Base-by-base conservation (phyloP, 345 rosid genomes). In the Eucalyptus grandis region DNA sequence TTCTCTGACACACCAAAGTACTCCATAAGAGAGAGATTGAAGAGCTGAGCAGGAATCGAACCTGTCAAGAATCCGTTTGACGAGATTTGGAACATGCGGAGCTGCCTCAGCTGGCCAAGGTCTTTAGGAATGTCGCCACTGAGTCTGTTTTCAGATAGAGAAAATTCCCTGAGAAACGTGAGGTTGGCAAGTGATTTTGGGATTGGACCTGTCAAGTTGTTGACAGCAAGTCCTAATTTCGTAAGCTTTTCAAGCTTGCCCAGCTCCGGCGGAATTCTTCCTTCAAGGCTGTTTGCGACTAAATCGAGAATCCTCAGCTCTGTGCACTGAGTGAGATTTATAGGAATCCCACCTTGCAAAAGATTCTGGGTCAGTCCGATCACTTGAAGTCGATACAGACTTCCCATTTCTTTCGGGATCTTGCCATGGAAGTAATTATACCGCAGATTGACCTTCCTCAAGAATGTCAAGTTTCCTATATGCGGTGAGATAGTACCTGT, bases 401-500 rank as follows among this genome's bases (percentile, higher is more conserved):
- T 14, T 17, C 92, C 93, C 24, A 90, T 77, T 77, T 92, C 93
- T 4, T 14, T 40, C 0, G 93, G 93, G 50, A 92, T 90, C 40
- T 90, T 27, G 3, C 89, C 89, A 14, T 89, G 72, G 87, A 92
- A 90, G 80, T 58, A 86, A 87, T 92, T 92, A 13, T 87, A 82
- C 37, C 87, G 34, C 5, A 92, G 90, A 47, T 60, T 14, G 46
- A 92, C 50, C 9, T 19, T 43, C 58, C 89, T 77, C 14, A 90
- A 67, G 62, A 92, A 92, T 86, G 90, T 85, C 49, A 92, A 49
- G 90, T 92, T 92, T 65, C 93, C 92, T 31, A 90, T 51, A 40
- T 86, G n/a, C 26, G 93, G 89, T 21, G 93, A 77, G 49, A 92
- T 81, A 2, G 92, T 72, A 14, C 93, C 93, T 40, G 90, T 54